Conservation (phyloP, 164 flowering plant species). For the Malania oleifera region DNA sequence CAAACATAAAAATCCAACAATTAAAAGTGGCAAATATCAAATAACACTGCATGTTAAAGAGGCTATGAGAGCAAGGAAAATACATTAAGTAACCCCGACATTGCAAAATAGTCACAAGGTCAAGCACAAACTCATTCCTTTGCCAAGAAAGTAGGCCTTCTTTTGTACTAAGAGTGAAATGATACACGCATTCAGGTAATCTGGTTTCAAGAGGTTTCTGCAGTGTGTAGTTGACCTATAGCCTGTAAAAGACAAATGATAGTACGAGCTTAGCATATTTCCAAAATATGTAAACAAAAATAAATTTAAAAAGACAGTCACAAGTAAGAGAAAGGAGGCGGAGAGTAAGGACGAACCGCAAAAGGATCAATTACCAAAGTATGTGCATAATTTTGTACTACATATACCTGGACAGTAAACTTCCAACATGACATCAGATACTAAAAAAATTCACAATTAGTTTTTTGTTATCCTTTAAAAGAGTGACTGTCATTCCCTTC, state of each 20-base stretch:
- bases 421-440: too few species aligned
- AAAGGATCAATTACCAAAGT: too few species aligned
- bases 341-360: too few species aligned
- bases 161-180: conserved; percentile 4
- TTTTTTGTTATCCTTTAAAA: too few species aligned
- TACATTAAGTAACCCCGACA: conserved; percentile 57
- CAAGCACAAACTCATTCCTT: conserved; percentile 28
- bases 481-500: too few species aligned
- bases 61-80: conserved; percentile 11
- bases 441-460: too few species aligned
- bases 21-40: not conserved
- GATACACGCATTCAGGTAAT: not conserved
- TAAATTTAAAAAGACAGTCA: too few species aligned
- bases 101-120: conserved; percentile 25
- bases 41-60: not conserved
- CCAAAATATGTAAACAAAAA: too few species aligned
- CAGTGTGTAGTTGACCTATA: not conserved
- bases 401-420: too few species aligned
- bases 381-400: too few species aligned
- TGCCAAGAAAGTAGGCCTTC: conserved; percentile 12
- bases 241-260: not conserved
- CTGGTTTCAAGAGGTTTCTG: not conserved
- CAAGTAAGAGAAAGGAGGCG: too few species aligned
- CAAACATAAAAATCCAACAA: not conserved
- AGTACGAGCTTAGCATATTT: too few species aligned